A percentile compares a stretch with the other conserved stretches of the same genome.
phyloP scores from a whole-genome alignment of 2,329 filamentous ascomycete genomes.

The Alternaria hordeiaustralica region DNA sequence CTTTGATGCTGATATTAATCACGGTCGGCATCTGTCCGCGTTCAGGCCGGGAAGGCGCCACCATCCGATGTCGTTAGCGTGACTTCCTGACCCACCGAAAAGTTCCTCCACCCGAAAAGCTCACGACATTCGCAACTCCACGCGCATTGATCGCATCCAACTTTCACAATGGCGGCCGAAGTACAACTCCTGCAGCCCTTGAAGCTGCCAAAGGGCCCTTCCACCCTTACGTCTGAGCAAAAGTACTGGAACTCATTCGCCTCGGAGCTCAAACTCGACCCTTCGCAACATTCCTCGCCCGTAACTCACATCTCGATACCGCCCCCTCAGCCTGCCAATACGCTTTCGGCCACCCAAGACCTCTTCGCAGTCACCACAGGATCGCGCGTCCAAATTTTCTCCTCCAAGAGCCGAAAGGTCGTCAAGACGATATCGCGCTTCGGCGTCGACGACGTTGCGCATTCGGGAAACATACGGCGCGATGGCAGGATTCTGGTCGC shows the following conservation, averaged over 20 bases:
- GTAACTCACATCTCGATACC: conserved; percentile 85
- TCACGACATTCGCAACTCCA: conserved; percentile 17
- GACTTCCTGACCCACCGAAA: conserved; percentile 26
- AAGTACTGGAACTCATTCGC: conserved; percentile 96
- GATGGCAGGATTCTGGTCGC: conserved; percentile 90
- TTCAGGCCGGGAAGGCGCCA: conserved; percentile 13
- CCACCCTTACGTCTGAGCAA: conserved; percentile 87
- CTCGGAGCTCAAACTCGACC: conserved; percentile 80
- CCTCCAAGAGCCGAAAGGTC: conserved; percentile 86
- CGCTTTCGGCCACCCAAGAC: conserved; percentile 58
- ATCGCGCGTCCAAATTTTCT: conserved; percentile 91
- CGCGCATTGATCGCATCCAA: conserved; percentile 13
- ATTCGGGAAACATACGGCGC: conserved; percentile 84
- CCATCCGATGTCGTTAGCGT: conserved; percentile 15
- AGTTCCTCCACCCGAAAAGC: conserved; percentile 23
- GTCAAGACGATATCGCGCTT: conserved; percentile 95
- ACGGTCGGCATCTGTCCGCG: conserved; percentile 10
- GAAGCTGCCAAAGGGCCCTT: conserved; percentile 82
- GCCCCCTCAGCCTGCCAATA: conserved; percentile 54
- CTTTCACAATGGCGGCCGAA: conserved; percentile 76
- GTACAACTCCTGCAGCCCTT: conserved; percentile 80
- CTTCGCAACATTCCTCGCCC: conserved; percentile 87
- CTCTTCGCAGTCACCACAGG: conserved; percentile 94
- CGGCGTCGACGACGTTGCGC: conserved; percentile 77
- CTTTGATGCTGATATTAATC: conserved; percentile 2